A percentile compares a stretch with the other conserved stretches of the same genome.
Evolutionary conservation across 2,329 filamentous ascomycete species (phyloP).

Genomic region (Leptographium procerum): DNA sequence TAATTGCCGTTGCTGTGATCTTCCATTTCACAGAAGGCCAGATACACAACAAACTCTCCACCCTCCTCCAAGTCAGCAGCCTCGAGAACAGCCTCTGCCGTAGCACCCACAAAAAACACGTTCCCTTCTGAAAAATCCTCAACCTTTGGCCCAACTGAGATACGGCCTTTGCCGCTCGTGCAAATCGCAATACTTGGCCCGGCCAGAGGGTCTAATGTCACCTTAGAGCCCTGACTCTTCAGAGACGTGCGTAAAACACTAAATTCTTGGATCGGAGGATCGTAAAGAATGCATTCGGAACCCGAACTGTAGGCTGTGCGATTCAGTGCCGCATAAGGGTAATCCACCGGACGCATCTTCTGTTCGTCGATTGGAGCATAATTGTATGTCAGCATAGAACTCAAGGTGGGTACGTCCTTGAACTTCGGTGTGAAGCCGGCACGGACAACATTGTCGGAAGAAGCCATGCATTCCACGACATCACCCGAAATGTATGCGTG

Average conservation of each 20-base stretch:
- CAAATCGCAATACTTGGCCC: constrained; percentile 92
- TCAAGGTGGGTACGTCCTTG: constrained; percentile 85
- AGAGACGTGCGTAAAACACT: constrained; percentile 74
- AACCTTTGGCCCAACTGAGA: constrained; percentile 72
- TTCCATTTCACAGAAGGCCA: constrained; percentile 82
- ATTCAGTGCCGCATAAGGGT: constrained; percentile 77
- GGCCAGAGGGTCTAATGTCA: constrained; percentile 74
- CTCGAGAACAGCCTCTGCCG: constrained; percentile 72
- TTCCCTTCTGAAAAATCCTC: constrained; percentile 63
- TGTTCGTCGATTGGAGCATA: constrained; percentile 92
- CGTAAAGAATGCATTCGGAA: constrained; percentile 66
- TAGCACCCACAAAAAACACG: constrained; percentile 79
- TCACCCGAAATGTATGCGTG: constrained; percentile 90
- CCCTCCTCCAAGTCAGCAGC: constrained; percentile 42
- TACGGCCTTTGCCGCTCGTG: constrained; percentile 70
- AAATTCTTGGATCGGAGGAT: constrained; percentile 95
- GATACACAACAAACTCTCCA: constrained; percentile 76
- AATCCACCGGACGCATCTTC: constrained; percentile 79
- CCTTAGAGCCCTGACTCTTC: constrained; percentile 61
- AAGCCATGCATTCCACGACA: constrained; percentile 98
- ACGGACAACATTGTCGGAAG: constrained; percentile 96
- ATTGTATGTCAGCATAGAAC: constrained; percentile 86
- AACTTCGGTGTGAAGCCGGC: constrained; percentile 98
- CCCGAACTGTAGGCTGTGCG: constrained; percentile 67
- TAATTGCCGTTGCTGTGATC: constrained; percentile 26